Base-by-base conservation (phyloP, 108 stramenopile species). In the Nitzschia putrida region DNA sequence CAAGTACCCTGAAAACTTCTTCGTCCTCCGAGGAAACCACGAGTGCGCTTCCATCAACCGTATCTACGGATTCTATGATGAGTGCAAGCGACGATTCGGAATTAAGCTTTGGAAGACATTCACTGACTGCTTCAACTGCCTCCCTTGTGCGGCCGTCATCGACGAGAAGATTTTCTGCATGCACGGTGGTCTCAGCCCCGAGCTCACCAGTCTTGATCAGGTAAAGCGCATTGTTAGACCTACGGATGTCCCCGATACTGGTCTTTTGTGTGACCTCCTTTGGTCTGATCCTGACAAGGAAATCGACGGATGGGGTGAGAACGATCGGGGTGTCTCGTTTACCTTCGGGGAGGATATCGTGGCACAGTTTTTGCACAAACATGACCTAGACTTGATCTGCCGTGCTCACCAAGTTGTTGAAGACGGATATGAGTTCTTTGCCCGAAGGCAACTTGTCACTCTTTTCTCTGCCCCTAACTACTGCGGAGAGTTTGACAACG, bases 131-230 rank as follows among this genome's bases (percentile, higher is more conserved):
- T 99, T 99, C 89, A 89, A 93, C 76, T 99, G 99, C 73, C 95
- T 99, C 26, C 99, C 99, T 24, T 97, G 98, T 66, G 96, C 98
- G 16, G 99, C 98, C 20, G 96, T 98, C 61, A 95, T 99, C 61
- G 99, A 99, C 73, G 99, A 98, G 76, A 99, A 99, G 92, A 98
- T 99, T 64, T 96, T 99, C 68, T 99, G 99, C 89, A 98, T 97
- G 86, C 99, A 99, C 75, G 99, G 99, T 22, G 97, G 97, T 18
- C 80, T 98, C 47, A 93, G 91, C 63, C 99, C 99, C 10, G 98
- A 98, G 73, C 84, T 99, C 22, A 90, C 92, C 51, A 95, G 89
- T 72, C 70, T 99, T 73, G 99, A 98, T 76, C 97, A 99, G 77
- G 94, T 98, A 63, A 95, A 96, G 75, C 80, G 95, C 8, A 94